Conservation (phyloP, 164 flowering plant genomes). For the Stephania japonica region DNA sequence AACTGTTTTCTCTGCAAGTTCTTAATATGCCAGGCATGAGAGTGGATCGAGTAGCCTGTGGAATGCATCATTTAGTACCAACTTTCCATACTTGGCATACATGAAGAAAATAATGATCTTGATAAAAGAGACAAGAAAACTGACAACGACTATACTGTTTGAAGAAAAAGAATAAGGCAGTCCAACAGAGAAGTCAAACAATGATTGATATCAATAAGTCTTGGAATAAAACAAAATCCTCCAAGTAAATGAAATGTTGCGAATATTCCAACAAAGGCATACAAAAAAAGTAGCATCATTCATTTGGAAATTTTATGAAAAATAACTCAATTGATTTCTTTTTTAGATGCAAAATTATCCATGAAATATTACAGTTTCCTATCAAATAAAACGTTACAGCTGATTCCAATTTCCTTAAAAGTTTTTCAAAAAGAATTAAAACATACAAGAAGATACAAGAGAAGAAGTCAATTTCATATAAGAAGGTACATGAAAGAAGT, state of each 20-base stretch:
- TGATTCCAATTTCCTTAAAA: no score
- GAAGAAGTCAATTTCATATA: no score
- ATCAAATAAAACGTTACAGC: no score
- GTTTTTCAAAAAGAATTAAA: no score
- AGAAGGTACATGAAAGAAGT: no score
- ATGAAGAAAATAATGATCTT: not conserved
- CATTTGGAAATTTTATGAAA: no score
- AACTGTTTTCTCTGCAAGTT: conserved; percentile 76
- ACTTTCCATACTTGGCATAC: not conserved
- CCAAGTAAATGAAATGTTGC: not conserved
- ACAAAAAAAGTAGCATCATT: no score
- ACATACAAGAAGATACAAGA: no score
- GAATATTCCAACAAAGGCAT: not conserved
- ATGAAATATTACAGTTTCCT: no score
- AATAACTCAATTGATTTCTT: no score
- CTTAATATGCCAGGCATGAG: conserved; percentile 87
- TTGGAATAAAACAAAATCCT: not conserved
- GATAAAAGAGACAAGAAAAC: not conserved
- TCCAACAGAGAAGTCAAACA: not conserved
- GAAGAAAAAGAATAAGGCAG: not conserved
- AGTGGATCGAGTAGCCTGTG: conserved; percentile 73
- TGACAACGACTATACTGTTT: not conserved
- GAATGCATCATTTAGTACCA: not conserved
- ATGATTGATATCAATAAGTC: not conserved
- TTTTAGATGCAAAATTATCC: no score